Base-by-base conservation (phyloP, 345 rosid genomes). In the Acer negundo region DNA sequence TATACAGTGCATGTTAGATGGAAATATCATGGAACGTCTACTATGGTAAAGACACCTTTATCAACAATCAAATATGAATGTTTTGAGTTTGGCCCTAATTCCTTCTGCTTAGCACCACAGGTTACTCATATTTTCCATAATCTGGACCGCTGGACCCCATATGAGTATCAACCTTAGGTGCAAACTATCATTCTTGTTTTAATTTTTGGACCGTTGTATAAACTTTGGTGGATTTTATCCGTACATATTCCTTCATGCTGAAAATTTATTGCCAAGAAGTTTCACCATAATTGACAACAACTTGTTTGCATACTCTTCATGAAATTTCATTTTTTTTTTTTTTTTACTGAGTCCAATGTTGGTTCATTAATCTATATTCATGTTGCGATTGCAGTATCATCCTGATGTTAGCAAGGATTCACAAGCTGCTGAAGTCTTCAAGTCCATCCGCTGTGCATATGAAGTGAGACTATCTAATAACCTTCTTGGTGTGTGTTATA, bases 321-420 rank as follows among this genome's bases (percentile, higher is more conserved):
- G 51, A 28, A 47, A 38, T 44, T 12, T 4, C 67, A 4, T 35
- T 35, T 35, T 35, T 28, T 28, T 28, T 31, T 35, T 31, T 28
- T 28, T 31, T 35, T 35, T 35, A 4, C 38, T 35, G 38, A 4
- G 6, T 4, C 38, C 38, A 35, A 35, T 35, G 38, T 35, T 35
- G 38, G 6, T 31, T 35, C 38, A 19, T 28, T 78, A 2, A 22
- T 68, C 69, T 69, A 49, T 74, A 56, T 77, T 69, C 78, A 68
- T 80, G 56, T 72, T 80, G 68, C 72, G 51, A 59, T 77, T 81
- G 26, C 88, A 95, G 97, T 87, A 87, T 78, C 99, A 95, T 85
- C 98, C 98, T 19, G 97, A 95, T 74, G 98, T 93, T 64, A 90
- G 93, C 88, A 93, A 86, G 83, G 91, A 93, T 72, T 79, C 85